phyloP scores from a whole-genome alignment of 495 filamentous ascomycete species.

The Aspergillus avenaceus region DNA sequence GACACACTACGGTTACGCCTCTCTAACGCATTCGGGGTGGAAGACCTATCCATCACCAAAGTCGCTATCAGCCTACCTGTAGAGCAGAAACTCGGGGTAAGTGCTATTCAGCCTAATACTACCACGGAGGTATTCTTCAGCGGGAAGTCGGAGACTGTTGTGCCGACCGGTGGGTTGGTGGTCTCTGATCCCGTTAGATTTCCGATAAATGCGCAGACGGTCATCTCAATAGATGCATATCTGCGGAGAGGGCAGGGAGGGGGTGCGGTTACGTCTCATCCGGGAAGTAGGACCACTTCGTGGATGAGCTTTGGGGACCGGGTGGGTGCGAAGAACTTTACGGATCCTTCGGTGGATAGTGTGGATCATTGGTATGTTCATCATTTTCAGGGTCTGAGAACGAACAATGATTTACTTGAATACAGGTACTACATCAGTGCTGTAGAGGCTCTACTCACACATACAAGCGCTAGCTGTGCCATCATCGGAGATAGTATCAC shows the following conservation, averaged over 20 bases:
- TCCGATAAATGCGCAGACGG: slow-evolving; percentile 39
- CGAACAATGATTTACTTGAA: neutral
- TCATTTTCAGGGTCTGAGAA: too few species aligned
- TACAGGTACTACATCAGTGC: slow-evolving; percentile 57
- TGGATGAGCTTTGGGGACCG: slow-evolving; percentile 54
- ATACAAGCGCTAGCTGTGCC: slow-evolving; percentile 41
- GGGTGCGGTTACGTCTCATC: slow-evolving; percentile 59
- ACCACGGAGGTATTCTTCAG: slow-evolving; percentile 55
- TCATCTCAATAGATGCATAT: slow-evolving; percentile 58
- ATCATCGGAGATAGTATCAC: slow-evolving; percentile 75
- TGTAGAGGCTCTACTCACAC: slow-evolving; percentile 54
- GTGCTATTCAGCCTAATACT: slow-evolving; percentile 46
- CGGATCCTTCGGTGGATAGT: slow-evolving; percentile 23
- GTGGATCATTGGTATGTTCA: slow-evolving; percentile 29
- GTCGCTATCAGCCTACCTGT: slow-evolving; percentile 54
- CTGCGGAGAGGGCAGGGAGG: slow-evolving; percentile 52
- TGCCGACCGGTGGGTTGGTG: slow-evolving; percentile 54
- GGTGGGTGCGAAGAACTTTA: slow-evolving; percentile 41
- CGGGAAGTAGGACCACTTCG: slow-evolving; percentile 62
- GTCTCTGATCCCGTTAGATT: slow-evolving; percentile 64
- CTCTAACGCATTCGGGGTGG: slow-evolving; percentile 64
- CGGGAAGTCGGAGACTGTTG: slow-evolving; percentile 44
- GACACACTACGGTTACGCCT: slow-evolving; percentile 57
- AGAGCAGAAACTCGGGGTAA: slow-evolving; percentile 46
- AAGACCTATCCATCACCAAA: slow-evolving; percentile 56